These are phyloP conservation scores for Hypoxylon cercidicola DNA, from an alignment of 495 filamentous ascomycete genomes.

Conservation along the genomic window DNA sequence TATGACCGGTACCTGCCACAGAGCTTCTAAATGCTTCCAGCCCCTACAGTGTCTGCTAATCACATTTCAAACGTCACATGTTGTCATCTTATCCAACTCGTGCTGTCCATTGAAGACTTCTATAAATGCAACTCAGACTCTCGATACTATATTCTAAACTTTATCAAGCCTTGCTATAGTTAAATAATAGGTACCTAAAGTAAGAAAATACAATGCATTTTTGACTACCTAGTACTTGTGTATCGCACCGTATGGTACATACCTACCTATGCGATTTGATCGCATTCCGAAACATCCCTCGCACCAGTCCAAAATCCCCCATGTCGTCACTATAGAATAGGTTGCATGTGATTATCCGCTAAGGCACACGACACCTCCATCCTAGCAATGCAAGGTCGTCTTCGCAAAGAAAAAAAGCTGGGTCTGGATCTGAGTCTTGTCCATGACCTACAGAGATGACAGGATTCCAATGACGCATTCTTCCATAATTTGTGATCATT, in stretches of 20 bases:
- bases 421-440: constrained; percentile 1
- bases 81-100: constrained; percentile 21
- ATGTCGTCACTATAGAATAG: constrained; percentile 31
- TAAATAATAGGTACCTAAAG: too few species aligned
- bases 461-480: constrained; percentile 29
- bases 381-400: not conserved
- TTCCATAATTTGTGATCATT: constrained; percentile 18
- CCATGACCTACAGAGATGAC: constrained; percentile 1
- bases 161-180: too few species aligned
- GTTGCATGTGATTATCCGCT: constrained; percentile 42
- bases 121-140: not conserved
- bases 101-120: not conserved
- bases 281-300: constrained; percentile 26
- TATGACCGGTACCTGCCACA: not conserved
- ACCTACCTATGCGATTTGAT: constrained; percentile 10
- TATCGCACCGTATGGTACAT: too few species aligned
- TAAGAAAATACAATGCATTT: too few species aligned
- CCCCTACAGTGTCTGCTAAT: not conserved
- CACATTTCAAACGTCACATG: constrained; percentile 30
- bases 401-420: constrained; percentile 3
- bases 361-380: constrained; percentile 38
- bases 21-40: constrained; percentile 2
- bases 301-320: constrained; percentile 10
- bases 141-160: too few species aligned
- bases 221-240: too few species aligned